Evolutionary conservation across 768 basidiomycete genomes (phyloP), one percentile per base, ranked within the genome.

Genomic region (Chalciporus sphaerocephalus): DNA sequence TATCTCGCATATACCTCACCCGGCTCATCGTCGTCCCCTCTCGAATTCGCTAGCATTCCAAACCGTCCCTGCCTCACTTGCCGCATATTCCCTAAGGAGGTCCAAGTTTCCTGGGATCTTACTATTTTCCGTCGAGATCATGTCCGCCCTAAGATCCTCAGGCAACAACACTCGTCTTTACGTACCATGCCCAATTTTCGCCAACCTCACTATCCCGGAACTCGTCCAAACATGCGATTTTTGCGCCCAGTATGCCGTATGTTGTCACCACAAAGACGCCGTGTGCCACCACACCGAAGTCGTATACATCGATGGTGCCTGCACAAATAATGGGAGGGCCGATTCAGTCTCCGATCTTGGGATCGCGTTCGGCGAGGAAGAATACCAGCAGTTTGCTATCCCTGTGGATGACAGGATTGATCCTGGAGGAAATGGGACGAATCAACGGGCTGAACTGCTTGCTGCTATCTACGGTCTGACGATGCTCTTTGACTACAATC

Each of bases 221-320:
- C 42, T 50, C n/a, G 12, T 50, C 20, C 12, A 24, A 16, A 38
- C 47, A 34, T 53, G 51, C 37, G 11, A 43, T 0, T 4, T 0
- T 11, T 35, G 42, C 21, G 34, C 20, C 17, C 38, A 40, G 9
- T 55, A 25, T 32, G 27, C 32, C 16, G n/a, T 17, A 23, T 50
- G 42, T 16, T 41, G 32, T 34, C 1, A 8, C 33, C 38, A 44
- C 25, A 32, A 22, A 25, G 16, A 25, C 13, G 12, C 6, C 2
- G 32, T 18, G 7, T 62, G 65, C 44, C 61, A 62, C 39, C 35
- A 50, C 16, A 41, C 40, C 17, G 40, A 18, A 2, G 5, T 69
- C 20, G 64, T 65, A 5, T 66, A 55, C 49, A 61, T 58, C 8
- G 66, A 69, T 39, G 69, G 68, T 13, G 59, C 67, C 5, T 71